These are phyloP conservation scores for Sporothrix humicola DNA, from an alignment of 2,329 filamentous ascomycete genomes.

Conservation along the genomic window DNA sequence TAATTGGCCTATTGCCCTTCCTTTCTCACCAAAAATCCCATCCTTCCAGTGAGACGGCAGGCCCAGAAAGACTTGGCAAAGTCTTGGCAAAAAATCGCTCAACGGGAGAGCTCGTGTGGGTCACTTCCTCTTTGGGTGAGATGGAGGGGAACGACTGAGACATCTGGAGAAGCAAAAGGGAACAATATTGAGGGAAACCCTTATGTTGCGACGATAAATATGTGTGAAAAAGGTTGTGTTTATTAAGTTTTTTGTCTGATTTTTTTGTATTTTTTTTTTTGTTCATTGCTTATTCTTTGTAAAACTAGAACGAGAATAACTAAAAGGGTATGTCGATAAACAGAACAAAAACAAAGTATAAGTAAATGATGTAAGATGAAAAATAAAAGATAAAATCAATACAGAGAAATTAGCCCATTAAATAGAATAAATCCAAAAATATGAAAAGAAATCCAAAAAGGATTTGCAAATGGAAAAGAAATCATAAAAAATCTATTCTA, in stretches of 20 bases:
- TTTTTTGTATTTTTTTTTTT: background rate
- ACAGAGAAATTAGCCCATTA: background rate
- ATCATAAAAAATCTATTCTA: background rate
- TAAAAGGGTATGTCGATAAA: background rate
- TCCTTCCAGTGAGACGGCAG: background rate
- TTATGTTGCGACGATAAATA: too few species aligned
- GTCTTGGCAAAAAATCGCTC: conserved; percentile 4
- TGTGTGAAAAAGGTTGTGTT: background rate
- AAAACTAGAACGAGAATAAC: background rate
- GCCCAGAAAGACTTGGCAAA: conserved; percentile 9
- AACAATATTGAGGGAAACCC: background rate
- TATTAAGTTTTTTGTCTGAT: too few species aligned
- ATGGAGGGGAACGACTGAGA: background rate
- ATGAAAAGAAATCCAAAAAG: background rate
- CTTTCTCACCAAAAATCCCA: background rate
- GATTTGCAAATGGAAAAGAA: background rate
- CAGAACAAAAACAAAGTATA: too few species aligned
- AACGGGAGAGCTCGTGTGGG: conserved; percentile 33
- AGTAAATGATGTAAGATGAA: too few species aligned
- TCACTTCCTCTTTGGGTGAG: conserved; percentile 6
- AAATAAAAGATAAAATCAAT: background rate
- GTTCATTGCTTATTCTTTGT: background rate
- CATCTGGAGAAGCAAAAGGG: background rate
- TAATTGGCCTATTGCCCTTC: background rate
- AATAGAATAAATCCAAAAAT: background rate